Conservation (phyloP, 2,329 filamentous ascomycete species). For the Aspergillus sojae region DNA sequence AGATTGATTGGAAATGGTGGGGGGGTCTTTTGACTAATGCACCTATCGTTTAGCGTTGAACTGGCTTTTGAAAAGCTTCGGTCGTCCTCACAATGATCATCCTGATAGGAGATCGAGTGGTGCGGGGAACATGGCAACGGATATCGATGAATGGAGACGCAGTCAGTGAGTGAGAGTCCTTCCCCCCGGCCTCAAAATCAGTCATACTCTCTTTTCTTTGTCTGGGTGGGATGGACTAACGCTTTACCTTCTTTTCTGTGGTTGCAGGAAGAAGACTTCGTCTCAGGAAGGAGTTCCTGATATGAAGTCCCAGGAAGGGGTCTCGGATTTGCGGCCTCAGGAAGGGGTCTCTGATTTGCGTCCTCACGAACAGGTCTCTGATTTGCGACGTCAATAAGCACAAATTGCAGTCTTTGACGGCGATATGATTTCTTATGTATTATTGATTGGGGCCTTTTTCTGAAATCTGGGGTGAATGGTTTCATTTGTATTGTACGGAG, state of each 20-base stretch:
- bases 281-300: not conserved
- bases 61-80: slow-evolving; percentile 51
- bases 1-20: not conserved
- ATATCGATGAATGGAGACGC: slow-evolving; percentile 47
- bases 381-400: not conserved
- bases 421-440: not conserved
- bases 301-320: not conserved
- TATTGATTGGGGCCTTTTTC: not conserved
- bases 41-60: slow-evolving; percentile 56
- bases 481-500: not conserved
- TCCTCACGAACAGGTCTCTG: not conserved
- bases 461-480: not conserved
- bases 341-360: not conserved
- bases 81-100: slow-evolving; percentile 18
- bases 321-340: not conserved
- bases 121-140: slow-evolving; percentile 35
- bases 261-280: not conserved
- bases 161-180: not conserved
- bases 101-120: slow-evolving; percentile 19
- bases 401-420: not conserved
- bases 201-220: not conserved
- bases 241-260: not conserved
- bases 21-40: not conserved
- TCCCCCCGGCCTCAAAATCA: too few species aligned
- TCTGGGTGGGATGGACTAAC: not conserved